Evolutionary conservation across 2,329 filamentous ascomycete species (phyloP), one percentile per base, ranked within the genome.

Genomic region (Cercospora brassicicola): DNA sequence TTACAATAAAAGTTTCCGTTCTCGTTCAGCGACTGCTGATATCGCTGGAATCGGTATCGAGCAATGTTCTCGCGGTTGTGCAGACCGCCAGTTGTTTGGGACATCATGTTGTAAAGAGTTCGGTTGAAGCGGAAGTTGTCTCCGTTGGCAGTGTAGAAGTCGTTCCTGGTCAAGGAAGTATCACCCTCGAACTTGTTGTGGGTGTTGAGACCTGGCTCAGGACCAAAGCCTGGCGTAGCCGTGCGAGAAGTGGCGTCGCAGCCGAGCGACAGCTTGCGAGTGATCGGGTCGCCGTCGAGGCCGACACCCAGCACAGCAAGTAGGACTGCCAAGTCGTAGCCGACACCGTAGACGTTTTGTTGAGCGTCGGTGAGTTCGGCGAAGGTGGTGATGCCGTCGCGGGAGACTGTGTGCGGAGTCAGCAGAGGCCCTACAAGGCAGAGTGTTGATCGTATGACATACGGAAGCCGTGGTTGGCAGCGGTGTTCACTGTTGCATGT

Each of bases 261-360:
- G 20, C 81, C 81, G 55, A 83, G 79, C 60, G 78, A 81, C 9
- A 83, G 76, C 73, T 82, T 82, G 51, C 75, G 72, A 18, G 81
- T 83, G 45, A 81, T 69, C 6, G 79, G 64, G 66, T 83, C 81
- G 18, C 81, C 81, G 62, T 81, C 81, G 23, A 77, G 76, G 9
- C 78, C 73, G 11, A 83, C 76, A 62, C 80, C 80, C 3, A 82
- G 75, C 4, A 77, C 74, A 8, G 81, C 81, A 9, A 83, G 77
- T 15, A 81, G 72, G 30, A 76, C 73, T 4, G 81, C 78, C 30
- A 83, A 76, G 68, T 82, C 80, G 64, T 81, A 82, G 66, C 77
- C 80, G n/a, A 83, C 78, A 55, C 82, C 82, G 74, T 82, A 83
- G 30, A 83, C 70, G 60, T 83, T 83, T 70, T 83, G 81, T 56